Evolutionary conservation across 1,284 basidiomycete genomes (phyloP).

Genomic region (Termitomyces sp.): DNA sequence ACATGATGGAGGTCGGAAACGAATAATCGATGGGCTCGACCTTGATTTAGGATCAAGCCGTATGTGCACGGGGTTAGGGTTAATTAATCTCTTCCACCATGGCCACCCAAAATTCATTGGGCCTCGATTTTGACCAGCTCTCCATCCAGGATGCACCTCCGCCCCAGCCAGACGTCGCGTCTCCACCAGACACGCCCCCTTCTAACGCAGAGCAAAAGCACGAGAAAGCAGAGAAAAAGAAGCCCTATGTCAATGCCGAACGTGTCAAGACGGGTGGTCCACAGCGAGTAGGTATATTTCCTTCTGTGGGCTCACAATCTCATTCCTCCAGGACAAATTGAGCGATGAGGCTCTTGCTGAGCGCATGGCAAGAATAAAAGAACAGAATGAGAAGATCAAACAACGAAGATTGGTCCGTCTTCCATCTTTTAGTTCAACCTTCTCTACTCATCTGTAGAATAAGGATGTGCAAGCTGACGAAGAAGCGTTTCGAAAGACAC

Average conservation of each 20-base stretch:
- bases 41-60: constrained; percentile 14
- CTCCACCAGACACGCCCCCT: constrained; percentile 5
- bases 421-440: not conserved
- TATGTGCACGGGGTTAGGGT: constrained; percentile 21
- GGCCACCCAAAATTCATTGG: constrained; percentile 48
- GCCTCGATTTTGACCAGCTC: constrained; percentile 55
- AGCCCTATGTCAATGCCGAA: constrained; percentile 70
- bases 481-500: constrained; percentile 65
- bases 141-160: constrained; percentile 25
- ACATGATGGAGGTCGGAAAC: constrained; percentile 57
- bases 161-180: constrained; percentile 13
- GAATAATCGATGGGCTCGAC: not conserved
- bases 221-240: constrained; percentile 45
- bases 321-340: constrained; percentile 55
- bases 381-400: constrained; percentile 80
- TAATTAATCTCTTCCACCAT: constrained; percentile 20
- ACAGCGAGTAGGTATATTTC: constrained; percentile 48
- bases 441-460: not conserved
- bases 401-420: constrained; percentile 55
- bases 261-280: constrained; percentile 76
- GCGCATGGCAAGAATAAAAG: constrained; percentile 67
- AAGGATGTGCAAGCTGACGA: constrained; percentile 76
- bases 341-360: constrained; percentile 67
- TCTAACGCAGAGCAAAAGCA: constrained; percentile 18
- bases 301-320: constrained; percentile 16